These are phyloP conservation scores for Petunia hybrid DNA, from an alignment of 305 asterid genomes.

Conservation along the genomic window DNA sequence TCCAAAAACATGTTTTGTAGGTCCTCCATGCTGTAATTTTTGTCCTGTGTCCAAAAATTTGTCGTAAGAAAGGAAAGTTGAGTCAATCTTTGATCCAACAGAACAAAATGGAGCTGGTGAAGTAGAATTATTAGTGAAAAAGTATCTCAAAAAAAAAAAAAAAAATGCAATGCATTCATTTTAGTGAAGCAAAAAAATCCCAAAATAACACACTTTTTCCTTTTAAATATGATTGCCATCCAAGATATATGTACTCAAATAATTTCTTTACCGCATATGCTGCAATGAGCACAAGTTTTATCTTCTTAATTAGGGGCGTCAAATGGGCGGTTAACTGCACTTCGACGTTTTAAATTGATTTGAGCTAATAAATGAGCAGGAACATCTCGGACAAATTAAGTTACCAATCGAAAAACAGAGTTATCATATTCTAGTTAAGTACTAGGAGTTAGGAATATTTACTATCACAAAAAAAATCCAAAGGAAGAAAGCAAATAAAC, in stretches of 20 bases:
- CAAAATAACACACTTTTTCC: not conserved
- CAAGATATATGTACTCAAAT: not conserved
- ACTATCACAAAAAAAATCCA: not conserved
- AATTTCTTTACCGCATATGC: not conserved
- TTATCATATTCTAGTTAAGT: not conserved
- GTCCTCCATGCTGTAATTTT: conserved; percentile 61
- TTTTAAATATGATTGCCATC: not conserved
- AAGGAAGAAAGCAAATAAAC: not conserved
- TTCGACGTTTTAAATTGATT: too few relatives aligned
- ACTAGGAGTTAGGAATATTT: too few relatives aligned
- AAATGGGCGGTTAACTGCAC: too few relatives aligned
- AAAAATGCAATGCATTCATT: not conserved
- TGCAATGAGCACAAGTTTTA: not conserved
- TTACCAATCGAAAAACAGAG: not conserved
- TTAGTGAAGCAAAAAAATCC: not conserved
- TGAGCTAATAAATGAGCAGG: too few relatives aligned
- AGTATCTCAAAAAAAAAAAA: too few relatives aligned
- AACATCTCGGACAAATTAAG: not conserved
- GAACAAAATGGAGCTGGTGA: too few relatives aligned
- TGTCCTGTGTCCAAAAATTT: conserved; percentile 46
- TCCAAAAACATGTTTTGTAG: conserved; percentile 77
- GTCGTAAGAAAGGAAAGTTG: not conserved
- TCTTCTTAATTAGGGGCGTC: not conserved
- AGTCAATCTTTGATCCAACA: not conserved
- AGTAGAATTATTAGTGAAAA: not conserved